Percentiles rank a stretch among this genome's conserved stretches.
phyloP scores from a whole-genome alignment of 495 filamentous ascomycete genomes.

The Aspergillus indologenus region DNA sequence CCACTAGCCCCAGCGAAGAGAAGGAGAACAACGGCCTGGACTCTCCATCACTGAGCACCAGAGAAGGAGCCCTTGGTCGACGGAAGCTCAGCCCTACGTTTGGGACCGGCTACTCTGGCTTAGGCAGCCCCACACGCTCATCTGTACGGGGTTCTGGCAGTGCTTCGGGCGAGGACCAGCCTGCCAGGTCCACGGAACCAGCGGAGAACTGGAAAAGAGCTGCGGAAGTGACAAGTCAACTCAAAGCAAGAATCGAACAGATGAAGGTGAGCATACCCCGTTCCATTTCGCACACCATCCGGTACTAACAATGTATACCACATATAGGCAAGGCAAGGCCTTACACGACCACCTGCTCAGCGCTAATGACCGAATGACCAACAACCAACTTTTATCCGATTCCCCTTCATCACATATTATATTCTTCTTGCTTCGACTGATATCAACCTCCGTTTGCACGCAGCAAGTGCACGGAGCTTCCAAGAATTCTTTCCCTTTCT shows the following conservation, averaged over 20 bases:
- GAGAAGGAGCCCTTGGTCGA: constrained; percentile 37
- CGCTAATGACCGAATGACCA: constrained; percentile 38
- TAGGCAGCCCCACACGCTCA: constrained; percentile 56
- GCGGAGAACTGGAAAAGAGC: constrained; percentile 97
- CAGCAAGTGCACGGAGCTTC: not conserved
- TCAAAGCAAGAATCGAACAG: constrained; percentile 94
- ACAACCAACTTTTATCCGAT: constrained; percentile 7
- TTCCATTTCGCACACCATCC: not conserved
- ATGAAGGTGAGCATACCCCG: constrained; percentile 61
- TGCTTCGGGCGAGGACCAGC: constrained; percentile 37
- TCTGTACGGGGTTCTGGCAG: constrained; percentile 35
- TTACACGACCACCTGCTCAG: constrained; percentile 39
- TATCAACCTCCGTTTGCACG: constrained; percentile 12
- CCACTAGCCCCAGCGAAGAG: constrained; percentile 70
- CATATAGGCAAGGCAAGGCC: constrained; percentile 42
- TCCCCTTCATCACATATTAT: constrained; percentile 14
- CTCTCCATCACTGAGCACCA: constrained; percentile 35
- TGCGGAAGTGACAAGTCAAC: constrained; percentile 95
- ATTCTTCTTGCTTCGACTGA: constrained; percentile 15
- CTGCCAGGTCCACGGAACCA: constrained; percentile 45
- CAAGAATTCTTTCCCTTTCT: constrained; percentile 4
- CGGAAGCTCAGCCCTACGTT: constrained; percentile 47
- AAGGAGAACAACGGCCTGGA: constrained; percentile 64
- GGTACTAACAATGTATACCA: constrained; percentile 7
- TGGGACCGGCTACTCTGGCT: constrained; percentile 50